Conservation (phyloP, 176 grass and related monocot species). For the Rhipidocladum racemiflorum region DNA sequence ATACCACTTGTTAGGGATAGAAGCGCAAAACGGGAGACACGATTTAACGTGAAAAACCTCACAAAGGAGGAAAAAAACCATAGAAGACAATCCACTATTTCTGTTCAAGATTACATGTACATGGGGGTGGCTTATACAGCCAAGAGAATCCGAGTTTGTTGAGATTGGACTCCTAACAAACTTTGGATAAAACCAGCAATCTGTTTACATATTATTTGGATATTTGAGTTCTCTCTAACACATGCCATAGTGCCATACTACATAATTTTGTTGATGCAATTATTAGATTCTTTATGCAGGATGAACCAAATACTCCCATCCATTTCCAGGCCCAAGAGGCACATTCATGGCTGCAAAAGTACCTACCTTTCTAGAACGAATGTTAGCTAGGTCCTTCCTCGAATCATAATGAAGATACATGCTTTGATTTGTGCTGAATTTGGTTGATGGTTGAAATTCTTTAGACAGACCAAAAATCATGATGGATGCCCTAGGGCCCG, state of each 20-base stretch:
- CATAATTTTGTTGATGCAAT: not conserved
- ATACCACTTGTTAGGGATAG: too few species aligned
- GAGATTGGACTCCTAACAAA: too few species aligned
- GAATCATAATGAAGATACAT: not conserved
- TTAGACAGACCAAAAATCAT: not conserved
- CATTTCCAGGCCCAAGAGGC: not conserved
- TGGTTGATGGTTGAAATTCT: not conserved
- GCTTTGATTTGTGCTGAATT: not conserved
- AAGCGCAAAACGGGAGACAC: too few species aligned
- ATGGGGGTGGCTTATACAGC: too few species aligned
- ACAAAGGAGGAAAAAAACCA: too few species aligned
- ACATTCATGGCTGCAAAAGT: not conserved
- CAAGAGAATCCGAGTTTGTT: too few species aligned
- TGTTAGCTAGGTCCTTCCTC: not conserved
- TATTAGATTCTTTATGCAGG: constrained; percentile 8
- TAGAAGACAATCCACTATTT: too few species aligned
- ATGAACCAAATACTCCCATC: not conserved
- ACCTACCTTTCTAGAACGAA: not conserved
- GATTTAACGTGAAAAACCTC: too few species aligned
- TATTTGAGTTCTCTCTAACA: too few species aligned
- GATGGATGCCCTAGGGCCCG: not conserved
- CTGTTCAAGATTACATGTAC: too few species aligned
- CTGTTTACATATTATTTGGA: too few species aligned
- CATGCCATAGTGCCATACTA: not conserved
- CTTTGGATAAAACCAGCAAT: too few species aligned